Evolutionary conservation across 768 basidiomycete genomes (phyloP), one percentile per base, ranked within the genome.

Genomic region (Chlorophyllum brunneum): DNA sequence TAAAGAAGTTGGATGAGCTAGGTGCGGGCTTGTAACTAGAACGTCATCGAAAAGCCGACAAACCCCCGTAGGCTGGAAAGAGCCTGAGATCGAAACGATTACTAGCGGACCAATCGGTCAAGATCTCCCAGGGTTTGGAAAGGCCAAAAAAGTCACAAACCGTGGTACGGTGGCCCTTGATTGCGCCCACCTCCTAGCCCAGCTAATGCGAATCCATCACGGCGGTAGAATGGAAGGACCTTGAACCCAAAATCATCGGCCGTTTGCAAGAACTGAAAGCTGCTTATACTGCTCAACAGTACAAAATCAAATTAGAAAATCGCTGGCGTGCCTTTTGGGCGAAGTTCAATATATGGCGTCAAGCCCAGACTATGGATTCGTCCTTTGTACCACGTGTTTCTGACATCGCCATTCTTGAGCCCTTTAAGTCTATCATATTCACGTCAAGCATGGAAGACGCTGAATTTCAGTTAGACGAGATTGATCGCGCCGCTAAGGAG

Each of bases 401-500:
- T 3, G 45, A 47, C 20, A 22, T 47, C 2, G 45, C 45, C 22
- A n/a, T 51, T 26, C 23, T 36, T 27, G 42, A 51, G 18, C 41
- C 50, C 5, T 43, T 51, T 22, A 51, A 18, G 27, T 36, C 50
- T 44, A 18, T 20, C n/a, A 44, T 44, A 24, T 44, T 44, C 24
- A 27, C 23, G 16, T 18, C 41, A 16, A 36, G 22, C 36, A 7
- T 11, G 9, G 41, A 26, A 9, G 31, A 36, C 10, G 24, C 16
- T 1, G 31, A 43, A 7, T 44, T 51, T 18, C 10, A 16, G 4
- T 2, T 44, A 1, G 29, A 20, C 18, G 22, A 43, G 3, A 51
- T 44, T 37, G 50, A 51, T n/a, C 31, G 31, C 22, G 23, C 15
- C 10, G 50, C 33, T 3, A 34, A 20, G 23, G 18, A 42, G 15